Percentiles rank a stretch among this genome's conserved stretches.
Conservation (phyloP, 768 basidiomycete species). For the Auricularia cornea region DNA sequence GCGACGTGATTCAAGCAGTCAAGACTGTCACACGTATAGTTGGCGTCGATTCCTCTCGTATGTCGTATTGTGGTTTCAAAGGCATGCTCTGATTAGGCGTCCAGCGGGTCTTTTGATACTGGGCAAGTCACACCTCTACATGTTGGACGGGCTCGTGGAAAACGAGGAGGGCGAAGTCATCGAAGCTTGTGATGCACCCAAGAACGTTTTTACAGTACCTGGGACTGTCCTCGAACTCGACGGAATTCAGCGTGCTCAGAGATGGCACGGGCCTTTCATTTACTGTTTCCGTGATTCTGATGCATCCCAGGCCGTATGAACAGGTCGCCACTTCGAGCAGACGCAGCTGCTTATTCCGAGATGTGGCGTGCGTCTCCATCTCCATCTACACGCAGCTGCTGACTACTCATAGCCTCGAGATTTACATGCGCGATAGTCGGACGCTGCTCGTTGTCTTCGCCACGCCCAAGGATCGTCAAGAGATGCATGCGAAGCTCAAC, state of each 20-base stretch:
- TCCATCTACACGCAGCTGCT: not conserved
- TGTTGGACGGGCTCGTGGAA: conserved; percentile 84
- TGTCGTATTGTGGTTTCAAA: not conserved
- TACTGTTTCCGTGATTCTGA: conserved; percentile 5
- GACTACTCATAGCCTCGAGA: conserved; percentile 52
- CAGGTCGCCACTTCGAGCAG: conserved; percentile 73
- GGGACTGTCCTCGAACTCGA: conserved; percentile 76
- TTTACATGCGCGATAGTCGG: conserved; percentile 89
- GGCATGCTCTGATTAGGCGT: not conserved
- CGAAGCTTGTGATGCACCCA: conserved; percentile 78
- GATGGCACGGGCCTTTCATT: conserved; percentile 49
- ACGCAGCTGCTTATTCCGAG: conserved; percentile 81
- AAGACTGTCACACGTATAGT: conserved; percentile 80
- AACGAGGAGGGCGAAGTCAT: conserved; percentile 83
- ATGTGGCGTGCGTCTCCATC: conserved; percentile 65
- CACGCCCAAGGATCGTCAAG: conserved; percentile 54
- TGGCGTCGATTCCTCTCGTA: conserved; percentile 89
- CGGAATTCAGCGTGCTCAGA: conserved; percentile 68
- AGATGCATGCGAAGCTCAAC: conserved; percentile 30
- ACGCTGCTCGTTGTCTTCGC: conserved; percentile 79
- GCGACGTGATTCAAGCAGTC: conserved; percentile 82
- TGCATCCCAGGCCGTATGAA: conserved; percentile 53
- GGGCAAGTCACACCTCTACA: conserved; percentile 77
- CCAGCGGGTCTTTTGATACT: conserved; percentile 82
- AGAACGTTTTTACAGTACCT: conserved; percentile 72